phyloP scores from a whole-genome alignment of 2,329 filamentous ascomycete genomes.

The Fusarium floridanum region DNA sequence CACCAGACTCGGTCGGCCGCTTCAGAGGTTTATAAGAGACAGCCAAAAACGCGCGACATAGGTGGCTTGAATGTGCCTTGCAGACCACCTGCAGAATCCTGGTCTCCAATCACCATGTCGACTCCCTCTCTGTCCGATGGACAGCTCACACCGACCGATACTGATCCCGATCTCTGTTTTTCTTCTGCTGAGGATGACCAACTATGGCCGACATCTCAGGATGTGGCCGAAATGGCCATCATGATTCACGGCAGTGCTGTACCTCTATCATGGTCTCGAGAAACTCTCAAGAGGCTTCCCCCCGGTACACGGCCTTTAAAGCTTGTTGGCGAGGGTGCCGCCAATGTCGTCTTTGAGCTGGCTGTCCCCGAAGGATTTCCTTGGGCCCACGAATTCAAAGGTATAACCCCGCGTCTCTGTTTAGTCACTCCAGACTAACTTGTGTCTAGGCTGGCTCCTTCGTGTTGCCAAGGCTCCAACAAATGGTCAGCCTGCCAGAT shows the following conservation, averaged over 20 bases:
- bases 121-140: constrained; percentile 46
- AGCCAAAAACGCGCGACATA: constrained; percentile 41
- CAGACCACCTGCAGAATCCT: constrained; percentile 44
- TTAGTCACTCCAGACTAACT: constrained; percentile 28
- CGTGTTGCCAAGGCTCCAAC: constrained; percentile 56
- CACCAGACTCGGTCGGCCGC: no score
- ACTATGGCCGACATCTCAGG: constrained; percentile 45
- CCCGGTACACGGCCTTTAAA: constrained; percentile 51
- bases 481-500: constrained; percentile 48
- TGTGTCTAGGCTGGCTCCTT: constrained; percentile 51
- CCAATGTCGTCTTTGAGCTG: constrained; percentile 80
- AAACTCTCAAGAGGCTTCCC: constrained; percentile 51
- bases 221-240: constrained; percentile 46
- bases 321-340: constrained; percentile 76
- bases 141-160: constrained; percentile 45
- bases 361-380: constrained; percentile 53
- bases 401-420: constrained; percentile 44
- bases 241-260: constrained; percentile 44
- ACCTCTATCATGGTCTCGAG: constrained; percentile 43
- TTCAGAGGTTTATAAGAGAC: no score
- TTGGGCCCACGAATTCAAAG: constrained; percentile 50
- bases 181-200: constrained; percentile 40
- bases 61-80: constrained; percentile 46
- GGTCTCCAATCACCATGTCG: constrained; percentile 44
- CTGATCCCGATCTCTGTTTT: constrained; percentile 44